A percentile compares a stretch with the other conserved stretches of the same genome.
phyloP scores from a whole-genome alignment of 2,329 filamentous ascomycete genomes.

The Paecilomyces sp. region DNA sequence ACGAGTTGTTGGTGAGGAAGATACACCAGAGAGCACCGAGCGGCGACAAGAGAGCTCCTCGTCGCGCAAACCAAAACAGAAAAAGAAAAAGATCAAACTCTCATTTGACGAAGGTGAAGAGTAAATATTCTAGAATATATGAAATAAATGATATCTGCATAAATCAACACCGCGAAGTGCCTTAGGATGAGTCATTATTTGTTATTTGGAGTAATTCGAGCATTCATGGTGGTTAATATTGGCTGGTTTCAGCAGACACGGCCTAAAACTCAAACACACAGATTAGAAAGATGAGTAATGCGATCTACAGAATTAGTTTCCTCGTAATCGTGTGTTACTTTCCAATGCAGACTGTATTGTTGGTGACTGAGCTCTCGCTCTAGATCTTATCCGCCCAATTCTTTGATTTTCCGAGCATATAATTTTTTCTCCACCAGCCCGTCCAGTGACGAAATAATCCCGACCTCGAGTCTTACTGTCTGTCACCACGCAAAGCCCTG shows the following conservation, averaged over 20 bases:
- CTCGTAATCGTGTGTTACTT: background rate
- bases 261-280: background rate
- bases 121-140: background rate
- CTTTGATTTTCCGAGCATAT: conserved; percentile 1
- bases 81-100: conserved; percentile 40
- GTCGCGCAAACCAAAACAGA: conserved; percentile 29
- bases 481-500: background rate
- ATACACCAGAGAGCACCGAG: conserved; percentile 13
- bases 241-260: background rate
- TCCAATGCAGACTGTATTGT: background rate
- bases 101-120: conserved; percentile 34
- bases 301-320: background rate
- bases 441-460: background rate
- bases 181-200: background rate
- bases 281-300: background rate
- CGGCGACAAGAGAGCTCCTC: conserved; percentile 13
- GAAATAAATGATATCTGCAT: background rate
- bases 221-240: background rate
- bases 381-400: background rate
- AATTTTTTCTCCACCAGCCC: conserved; percentile 1
- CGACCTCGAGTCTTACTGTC: background rate
- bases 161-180: background rate
- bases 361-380: background rate
- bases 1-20: conserved; percentile 33
- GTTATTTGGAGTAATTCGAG: background rate